phyloP scores from a whole-genome alignment of 192 early-diverging fungal species.

The Coemansia reversa region DNA sequence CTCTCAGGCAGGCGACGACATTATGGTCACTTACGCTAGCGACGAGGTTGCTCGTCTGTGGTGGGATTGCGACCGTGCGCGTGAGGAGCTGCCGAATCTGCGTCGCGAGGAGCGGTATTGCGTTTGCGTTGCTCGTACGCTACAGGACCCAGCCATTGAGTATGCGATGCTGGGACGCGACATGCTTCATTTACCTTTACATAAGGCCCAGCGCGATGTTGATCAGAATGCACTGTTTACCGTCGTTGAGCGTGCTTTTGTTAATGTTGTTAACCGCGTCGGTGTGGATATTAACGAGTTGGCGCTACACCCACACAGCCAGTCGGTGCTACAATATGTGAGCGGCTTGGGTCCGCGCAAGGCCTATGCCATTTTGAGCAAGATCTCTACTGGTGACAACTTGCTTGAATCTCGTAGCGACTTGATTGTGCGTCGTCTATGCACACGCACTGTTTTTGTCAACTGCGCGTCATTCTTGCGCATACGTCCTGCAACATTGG shows the following conservation, averaged over 20 bases:
- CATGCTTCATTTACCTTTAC: slow-evolving; percentile 64
- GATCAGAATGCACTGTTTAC: slow-evolving; percentile 65
- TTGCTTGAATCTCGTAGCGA: slow-evolving; percentile 66
- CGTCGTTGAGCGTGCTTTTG: slow-evolving; percentile 78
- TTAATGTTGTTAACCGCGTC: slow-evolving; percentile 78
- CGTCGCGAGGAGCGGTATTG: slow-evolving; percentile 81
- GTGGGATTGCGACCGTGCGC: slow-evolving; percentile 73
- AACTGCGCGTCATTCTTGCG: slow-evolving; percentile 93
- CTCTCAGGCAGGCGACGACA: slow-evolving; percentile 51
- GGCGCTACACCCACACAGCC: slow-evolving; percentile 63
- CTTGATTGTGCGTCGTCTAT: slow-evolving; percentile 65
- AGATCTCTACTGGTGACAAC: slow-evolving; percentile 13
- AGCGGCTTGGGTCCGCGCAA: slow-evolving; percentile 93
- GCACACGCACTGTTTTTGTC: slow-evolving; percentile 78
- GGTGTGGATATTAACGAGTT: slow-evolving; percentile 92
- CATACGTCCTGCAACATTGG: slow-evolving; percentile 67
- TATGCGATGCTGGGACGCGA: slow-evolving; percentile 74
- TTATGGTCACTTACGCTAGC: slow-evolving; percentile 69
- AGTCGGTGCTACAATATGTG: slow-evolving; percentile 80
- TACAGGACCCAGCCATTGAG: slow-evolving; percentile 80
- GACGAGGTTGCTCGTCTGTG: slow-evolving; percentile 88
- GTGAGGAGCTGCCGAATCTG: slow-evolving; percentile 67
- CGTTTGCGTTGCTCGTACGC: slow-evolving; percentile 74
- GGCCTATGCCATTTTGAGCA: slow-evolving; percentile 71
- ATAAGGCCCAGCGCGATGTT: slow-evolving; percentile 72